Evolutionary conservation across 345 rosid species (phyloP).

Genomic region (Syzygium aqueum): DNA sequence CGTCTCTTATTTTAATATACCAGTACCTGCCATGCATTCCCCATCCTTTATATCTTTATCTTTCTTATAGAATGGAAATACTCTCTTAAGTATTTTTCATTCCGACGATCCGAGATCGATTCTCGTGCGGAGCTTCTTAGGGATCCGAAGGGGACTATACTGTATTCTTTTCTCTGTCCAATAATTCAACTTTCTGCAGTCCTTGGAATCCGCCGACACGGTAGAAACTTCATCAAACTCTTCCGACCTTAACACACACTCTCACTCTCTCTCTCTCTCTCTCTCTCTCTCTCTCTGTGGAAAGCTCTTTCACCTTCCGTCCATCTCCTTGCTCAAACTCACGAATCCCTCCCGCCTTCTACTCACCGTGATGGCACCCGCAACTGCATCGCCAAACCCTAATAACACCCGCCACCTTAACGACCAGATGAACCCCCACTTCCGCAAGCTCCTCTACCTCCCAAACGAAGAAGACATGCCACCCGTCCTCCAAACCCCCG

Average conservation of each 20-base stretch:
- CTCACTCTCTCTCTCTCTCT: not conserved
- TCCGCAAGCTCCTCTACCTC: not conserved
- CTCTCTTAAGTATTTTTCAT: too few species aligned
- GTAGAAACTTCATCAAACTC: not conserved
- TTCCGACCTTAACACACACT: not conserved
- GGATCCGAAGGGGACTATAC: not conserved
- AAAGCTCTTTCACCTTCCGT: not conserved
- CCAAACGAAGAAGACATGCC: constrained; percentile 1
- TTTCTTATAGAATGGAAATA: too few species aligned
- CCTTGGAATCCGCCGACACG: not conserved
- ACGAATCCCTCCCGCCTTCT: not conserved
- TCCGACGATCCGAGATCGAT: too few species aligned
- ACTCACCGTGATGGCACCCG: not conserved
- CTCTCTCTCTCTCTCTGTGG: not conserved
- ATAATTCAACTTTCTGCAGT: not conserved
- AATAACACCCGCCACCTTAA: not conserved
- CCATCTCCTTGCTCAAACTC: not conserved
- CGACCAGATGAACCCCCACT: not conserved
- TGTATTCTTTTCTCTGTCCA: not conserved
- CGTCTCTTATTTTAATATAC: too few species aligned
- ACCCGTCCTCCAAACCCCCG: not conserved
- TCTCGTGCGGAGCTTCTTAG: too few species aligned
- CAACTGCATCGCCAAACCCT: not conserved
- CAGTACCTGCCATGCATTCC: too few species aligned
- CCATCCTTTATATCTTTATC: too few species aligned